These are phyloP conservation scores for Leptodermis oblonga DNA, from an alignment of 257 asterid genomes.

Conservation along the genomic window DNA sequence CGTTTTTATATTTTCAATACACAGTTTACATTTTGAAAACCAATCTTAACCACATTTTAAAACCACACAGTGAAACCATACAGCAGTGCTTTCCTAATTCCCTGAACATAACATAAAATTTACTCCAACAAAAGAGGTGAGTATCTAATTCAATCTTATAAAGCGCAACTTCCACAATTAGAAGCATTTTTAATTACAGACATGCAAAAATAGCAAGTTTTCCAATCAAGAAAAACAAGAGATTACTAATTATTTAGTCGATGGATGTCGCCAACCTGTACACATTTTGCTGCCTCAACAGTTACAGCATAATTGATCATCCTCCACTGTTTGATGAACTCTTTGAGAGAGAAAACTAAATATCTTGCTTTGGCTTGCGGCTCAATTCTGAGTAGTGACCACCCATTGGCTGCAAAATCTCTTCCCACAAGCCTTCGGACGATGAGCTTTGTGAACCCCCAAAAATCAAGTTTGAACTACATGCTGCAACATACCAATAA, in stretches of 20 bases:
- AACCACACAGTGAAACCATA: no score
- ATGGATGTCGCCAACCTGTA: slow-evolving; percentile 20
- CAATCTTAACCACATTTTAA: no score
- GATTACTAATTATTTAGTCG: slow-evolving; percentile 2
- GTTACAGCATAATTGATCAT: background rate
- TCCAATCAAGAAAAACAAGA: background rate
- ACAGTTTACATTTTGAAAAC: no score
- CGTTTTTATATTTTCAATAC: no score
- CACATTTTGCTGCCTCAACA: slow-evolving; percentile 12
- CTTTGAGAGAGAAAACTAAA: slow-evolving; percentile 28
- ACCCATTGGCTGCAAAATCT: slow-evolving; percentile 89
- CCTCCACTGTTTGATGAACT: background rate
- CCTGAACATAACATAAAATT: background rate
- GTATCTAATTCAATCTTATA: background rate
- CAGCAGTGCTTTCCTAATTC: no score
- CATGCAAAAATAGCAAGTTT: slow-evolving; percentile 8
- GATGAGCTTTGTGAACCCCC: slow-evolving; percentile 46
- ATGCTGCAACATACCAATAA: slow-evolving; percentile 86
- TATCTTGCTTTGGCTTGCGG: slow-evolving; percentile 93
- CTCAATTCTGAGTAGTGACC: slow-evolving; percentile 88
- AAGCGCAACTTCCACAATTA: background rate
- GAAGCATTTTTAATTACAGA: slow-evolving; percentile 9
- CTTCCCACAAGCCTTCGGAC: slow-evolving; percentile 77
- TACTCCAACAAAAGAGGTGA: background rate
- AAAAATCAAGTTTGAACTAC: slow-evolving; percentile 70